Evolutionary conservation across 768 basidiomycete genomes (phyloP), one percentile per base, ranked within the genome.

Genomic region (Macrolepiota fuliginosa): DNA sequence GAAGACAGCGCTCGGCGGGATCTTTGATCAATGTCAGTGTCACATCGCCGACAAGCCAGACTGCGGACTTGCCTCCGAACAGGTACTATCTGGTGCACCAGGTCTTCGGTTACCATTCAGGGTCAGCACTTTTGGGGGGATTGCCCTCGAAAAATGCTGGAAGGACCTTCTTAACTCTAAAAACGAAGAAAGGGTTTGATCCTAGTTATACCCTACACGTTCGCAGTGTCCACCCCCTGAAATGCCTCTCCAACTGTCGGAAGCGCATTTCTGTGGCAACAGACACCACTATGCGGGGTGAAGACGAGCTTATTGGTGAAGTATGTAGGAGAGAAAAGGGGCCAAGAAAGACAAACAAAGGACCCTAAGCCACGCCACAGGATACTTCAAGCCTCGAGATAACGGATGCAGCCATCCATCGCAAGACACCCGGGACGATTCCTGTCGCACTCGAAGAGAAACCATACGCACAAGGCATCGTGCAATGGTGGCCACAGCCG

Each of bases 391-490:
- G n/a, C 51, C 27, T 35, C 22, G 12, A 52, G 51, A 46, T 61
- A 61, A 54, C 59, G 59, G 52, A 53, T 45, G 59, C 52, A 61
- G 59, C 59, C 59, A 61, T 61, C 59, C 59, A 61, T 61, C 59
- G 59, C 59, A 61, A 61, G 59, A 61, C n/a, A 22, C 59, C 51
- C 29, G 59, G 52, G 17, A 53, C 29, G 59, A 46, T 15, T 45
- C 59, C 39, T 39, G 57, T 45, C 59, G 59, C 27, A 61, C 29
- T 61, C 59, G 59, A 61, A 19, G 52, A 53, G 40, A 5, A 45
- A 46, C 52, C 59, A 61, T 40, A 37, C 37, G 35, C 42, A 46
- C 51, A 36, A 29, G 32, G 42, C 32, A 42, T 61, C 59, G 27
- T 61, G 59, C 59, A 29, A 61, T 15, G 52, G 59, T 24, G 22